These are phyloP conservation scores for Chrysoporthe deuterocubensis DNA, from an alignment of 2,329 filamentous ascomycete genomes.

Conservation along the genomic window DNA sequence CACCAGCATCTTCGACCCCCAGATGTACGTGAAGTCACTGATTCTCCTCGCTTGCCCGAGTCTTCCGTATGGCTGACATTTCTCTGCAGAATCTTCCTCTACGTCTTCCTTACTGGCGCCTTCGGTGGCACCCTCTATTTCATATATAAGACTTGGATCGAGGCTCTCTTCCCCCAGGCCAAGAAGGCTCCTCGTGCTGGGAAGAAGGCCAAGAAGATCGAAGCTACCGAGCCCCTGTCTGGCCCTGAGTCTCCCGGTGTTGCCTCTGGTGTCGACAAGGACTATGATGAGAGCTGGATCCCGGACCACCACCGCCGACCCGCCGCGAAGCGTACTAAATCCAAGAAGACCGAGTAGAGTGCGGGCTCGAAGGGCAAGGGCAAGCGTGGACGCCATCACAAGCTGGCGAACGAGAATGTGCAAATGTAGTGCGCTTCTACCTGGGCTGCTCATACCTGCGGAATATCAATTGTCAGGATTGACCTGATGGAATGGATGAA, in stretches of 20 bases:
- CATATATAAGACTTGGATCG: slow-evolving; percentile 98
- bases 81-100: slow-evolving; percentile 83
- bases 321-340: slow-evolving; percentile 68
- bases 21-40: slow-evolving; percentile 70
- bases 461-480: slow-evolving; percentile 1
- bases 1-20: slow-evolving; percentile 89
- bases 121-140: slow-evolving; percentile 88
- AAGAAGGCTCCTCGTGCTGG: slow-evolving; percentile 64
- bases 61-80: not conserved
- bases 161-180: slow-evolving; percentile 90
- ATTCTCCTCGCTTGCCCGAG: slow-evolving; percentile 17
- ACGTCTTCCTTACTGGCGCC: slow-evolving; percentile 80
- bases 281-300: slow-evolving; percentile 93
- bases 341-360: slow-evolving; percentile 40
- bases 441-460: not conserved
- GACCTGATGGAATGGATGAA: not conserved
- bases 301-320: slow-evolving; percentile 85
- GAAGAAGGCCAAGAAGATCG: slow-evolving; percentile 70
- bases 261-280: slow-evolving; percentile 69
- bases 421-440: slow-evolving; percentile 2
- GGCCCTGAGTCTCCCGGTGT: slow-evolving; percentile 73
- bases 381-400: not conserved
- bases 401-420: slow-evolving; percentile 8
- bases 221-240: slow-evolving; percentile 62
- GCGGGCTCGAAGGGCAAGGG: not conserved